Evolutionary conservation across 805 yeast species (phyloP).

Genomic region (Maudiozyma pseudohumilis): DNA sequence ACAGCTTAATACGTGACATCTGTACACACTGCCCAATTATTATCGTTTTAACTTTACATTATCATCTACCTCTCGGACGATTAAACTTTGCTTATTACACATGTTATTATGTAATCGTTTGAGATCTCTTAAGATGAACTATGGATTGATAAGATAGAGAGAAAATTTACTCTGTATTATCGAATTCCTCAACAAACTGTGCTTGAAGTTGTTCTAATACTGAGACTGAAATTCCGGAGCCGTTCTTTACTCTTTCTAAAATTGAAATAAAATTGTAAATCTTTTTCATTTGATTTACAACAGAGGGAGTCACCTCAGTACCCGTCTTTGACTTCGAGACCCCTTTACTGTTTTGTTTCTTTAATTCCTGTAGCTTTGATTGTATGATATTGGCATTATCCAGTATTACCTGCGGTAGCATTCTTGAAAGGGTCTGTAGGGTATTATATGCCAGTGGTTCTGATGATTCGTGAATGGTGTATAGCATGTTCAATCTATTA

Average conservation of each 20-base stretch:
- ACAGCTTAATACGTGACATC: too few relatives aligned
- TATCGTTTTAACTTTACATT: too few relatives aligned
- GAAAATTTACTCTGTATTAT: too few relatives aligned
- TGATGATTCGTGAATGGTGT: conserved; percentile 18
- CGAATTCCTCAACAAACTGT: background rate
- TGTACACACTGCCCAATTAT: too few relatives aligned
- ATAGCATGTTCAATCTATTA: conserved; percentile 25
- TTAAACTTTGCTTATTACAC: too few relatives aligned
- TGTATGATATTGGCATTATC: conserved; percentile 22
- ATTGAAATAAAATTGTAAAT: conserved; percentile 23
- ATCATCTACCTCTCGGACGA: too few relatives aligned
- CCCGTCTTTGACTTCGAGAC: background rate
- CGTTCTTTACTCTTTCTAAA: conserved; percentile 5
- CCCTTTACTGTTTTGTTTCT: background rate
- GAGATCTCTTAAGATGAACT: too few relatives aligned
- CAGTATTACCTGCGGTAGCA: conserved; percentile 22
- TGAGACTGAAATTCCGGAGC: conserved; percentile 1
- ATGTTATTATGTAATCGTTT: too few relatives aligned
- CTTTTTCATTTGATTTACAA: conserved; percentile 15
- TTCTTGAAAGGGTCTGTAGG: conserved; percentile 19
- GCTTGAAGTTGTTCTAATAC: conserved; percentile 12
- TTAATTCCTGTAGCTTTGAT: background rate
- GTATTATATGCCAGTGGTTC: conserved; percentile 27
- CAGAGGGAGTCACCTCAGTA: background rate
- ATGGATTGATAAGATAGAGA: too few relatives aligned